Evolutionary conservation across 164 flowering plant genomes (phyloP).

Genomic region (Litsea cubeba): DNA sequence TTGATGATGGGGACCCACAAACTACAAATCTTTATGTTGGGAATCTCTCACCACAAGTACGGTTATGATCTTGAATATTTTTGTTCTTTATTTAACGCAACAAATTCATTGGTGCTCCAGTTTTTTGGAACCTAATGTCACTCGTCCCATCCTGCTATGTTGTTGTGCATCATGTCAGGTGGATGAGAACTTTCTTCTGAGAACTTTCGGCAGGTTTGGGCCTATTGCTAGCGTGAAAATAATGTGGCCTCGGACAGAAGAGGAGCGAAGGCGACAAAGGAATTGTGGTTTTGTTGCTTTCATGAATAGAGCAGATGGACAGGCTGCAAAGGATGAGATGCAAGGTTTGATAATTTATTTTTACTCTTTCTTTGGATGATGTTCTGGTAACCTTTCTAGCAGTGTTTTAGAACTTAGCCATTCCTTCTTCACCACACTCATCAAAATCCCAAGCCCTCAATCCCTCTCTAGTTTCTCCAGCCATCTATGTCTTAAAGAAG

Average conservation of each 20-base stretch:
- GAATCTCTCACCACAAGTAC: conserved; percentile 90
- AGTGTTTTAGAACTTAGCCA: too few species aligned
- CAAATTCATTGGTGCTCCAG: background rate
- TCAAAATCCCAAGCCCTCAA: too few species aligned
- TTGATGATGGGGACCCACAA: conserved; percentile 99
- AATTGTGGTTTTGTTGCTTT: conserved; percentile 99
- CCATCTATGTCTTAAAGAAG: too few species aligned
- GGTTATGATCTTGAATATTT: conserved; percentile 6
- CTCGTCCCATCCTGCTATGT: background rate
- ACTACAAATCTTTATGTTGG: conserved; percentile 99
- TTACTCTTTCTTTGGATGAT: background rate
- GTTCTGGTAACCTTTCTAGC: too few species aligned
- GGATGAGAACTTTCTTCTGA: conserved; percentile 94
- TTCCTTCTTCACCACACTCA: too few species aligned
- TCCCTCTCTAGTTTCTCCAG: too few species aligned
- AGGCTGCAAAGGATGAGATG: conserved; percentile 99
- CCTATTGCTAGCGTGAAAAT: conserved; percentile 99
- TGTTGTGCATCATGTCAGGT: conserved; percentile 40
- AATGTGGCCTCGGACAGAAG: conserved; percentile 99
- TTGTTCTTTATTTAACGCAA: background rate
- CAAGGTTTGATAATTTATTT: conserved; percentile 52
- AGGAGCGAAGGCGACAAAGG: conserved; percentile 87
- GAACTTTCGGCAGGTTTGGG: conserved; percentile 98
- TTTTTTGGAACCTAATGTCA: background rate
- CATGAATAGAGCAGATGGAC: conserved; percentile 97